These are phyloP conservation scores for Choiromyces venosus DNA, from an alignment of 495 filamentous ascomycete genomes.

Conservation along the genomic window DNA sequence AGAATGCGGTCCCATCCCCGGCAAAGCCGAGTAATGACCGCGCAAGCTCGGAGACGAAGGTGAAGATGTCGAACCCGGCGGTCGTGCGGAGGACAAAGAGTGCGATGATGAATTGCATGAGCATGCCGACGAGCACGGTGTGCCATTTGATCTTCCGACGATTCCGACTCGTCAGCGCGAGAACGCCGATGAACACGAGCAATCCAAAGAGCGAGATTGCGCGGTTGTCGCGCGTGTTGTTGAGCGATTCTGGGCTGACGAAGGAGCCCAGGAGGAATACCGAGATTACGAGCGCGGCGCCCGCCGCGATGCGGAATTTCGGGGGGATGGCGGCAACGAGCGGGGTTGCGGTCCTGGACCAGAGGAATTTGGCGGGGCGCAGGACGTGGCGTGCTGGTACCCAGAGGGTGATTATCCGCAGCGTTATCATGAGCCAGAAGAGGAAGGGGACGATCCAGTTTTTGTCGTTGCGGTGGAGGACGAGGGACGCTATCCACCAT, in stretches of 20 bases:
- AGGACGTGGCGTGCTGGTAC: conserved; percentile 62
- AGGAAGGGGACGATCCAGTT: conserved; percentile 79
- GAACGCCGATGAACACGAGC: conserved; percentile 59
- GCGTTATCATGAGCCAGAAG: conserved; percentile 65
- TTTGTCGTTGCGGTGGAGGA: conserved; percentile 64
- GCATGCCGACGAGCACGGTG: conserved; percentile 82
- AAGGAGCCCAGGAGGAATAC: conserved; percentile 73
- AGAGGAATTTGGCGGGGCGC: conserved; percentile 59
- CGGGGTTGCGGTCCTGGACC: conserved; percentile 57
- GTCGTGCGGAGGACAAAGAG: conserved; percentile 77
- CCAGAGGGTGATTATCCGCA: conserved; percentile 69
- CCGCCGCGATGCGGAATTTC: conserved; percentile 55
- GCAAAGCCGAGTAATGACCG: conserved; percentile 67
- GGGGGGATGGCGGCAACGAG: conserved; percentile 56
- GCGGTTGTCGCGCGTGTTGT: conserved; percentile 73
- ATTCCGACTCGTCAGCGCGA: conserved; percentile 67
- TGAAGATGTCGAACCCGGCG: conserved; percentile 78
- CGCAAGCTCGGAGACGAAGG: conserved; percentile 69
- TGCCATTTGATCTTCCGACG: conserved; percentile 71
- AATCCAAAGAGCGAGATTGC: conserved; percentile 77
- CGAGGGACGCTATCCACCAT: conserved; percentile 82
- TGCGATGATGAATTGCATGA: conserved; percentile 78
- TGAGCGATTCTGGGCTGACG: conserved; percentile 58
- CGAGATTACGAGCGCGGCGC: conserved; percentile 56
- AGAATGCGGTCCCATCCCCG: conserved; percentile 61